Conservation (phyloP, 2,329 filamentous ascomycete species). For the Fusarium subglutinans region DNA sequence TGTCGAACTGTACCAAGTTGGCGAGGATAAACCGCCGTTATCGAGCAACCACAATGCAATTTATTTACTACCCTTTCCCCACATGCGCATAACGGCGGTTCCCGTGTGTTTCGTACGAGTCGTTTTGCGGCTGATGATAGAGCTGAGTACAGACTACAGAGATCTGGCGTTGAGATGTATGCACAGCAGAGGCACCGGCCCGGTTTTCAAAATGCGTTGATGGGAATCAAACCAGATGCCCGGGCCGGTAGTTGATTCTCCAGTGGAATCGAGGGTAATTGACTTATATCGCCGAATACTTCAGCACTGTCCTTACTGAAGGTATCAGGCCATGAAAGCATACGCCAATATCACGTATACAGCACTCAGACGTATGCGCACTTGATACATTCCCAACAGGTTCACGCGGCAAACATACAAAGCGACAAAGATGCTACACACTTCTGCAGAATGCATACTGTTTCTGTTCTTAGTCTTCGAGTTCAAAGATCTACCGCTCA, state of each 20-base stretch:
- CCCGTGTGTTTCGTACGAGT: slow-evolving; percentile 28
- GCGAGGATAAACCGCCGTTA: slow-evolving; percentile 32
- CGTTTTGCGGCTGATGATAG: not conserved
- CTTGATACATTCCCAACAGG: slow-evolving; percentile 5
- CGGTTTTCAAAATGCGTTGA: slow-evolving; percentile 16
- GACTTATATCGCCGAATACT: not conserved
- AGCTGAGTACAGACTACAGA: not conserved
- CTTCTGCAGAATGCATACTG: not conserved
- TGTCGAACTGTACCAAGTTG: slow-evolving; percentile 9
- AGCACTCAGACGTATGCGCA: not conserved
- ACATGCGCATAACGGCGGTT: slow-evolving; percentile 24
- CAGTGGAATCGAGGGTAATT: not conserved
- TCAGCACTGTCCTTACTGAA: not conserved
- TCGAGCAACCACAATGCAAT: slow-evolving; percentile 20
- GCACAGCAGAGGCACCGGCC: slow-evolving; percentile 28
- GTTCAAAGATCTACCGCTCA: slow-evolving; percentile 11
- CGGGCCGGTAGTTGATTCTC: slow-evolving; percentile 29
- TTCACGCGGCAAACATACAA: slow-evolving; percentile 1
- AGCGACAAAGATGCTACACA: not conserved
- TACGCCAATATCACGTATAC: not conserved
- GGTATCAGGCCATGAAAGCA: not conserved
- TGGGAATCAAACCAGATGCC: not conserved
- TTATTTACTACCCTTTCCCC: not conserved
- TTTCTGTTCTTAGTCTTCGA: not conserved
- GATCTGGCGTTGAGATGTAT: not conserved